Conservation (phyloP, 2,329 filamentous ascomycete genomes). For the Lachnellula subtilissima region DNA sequence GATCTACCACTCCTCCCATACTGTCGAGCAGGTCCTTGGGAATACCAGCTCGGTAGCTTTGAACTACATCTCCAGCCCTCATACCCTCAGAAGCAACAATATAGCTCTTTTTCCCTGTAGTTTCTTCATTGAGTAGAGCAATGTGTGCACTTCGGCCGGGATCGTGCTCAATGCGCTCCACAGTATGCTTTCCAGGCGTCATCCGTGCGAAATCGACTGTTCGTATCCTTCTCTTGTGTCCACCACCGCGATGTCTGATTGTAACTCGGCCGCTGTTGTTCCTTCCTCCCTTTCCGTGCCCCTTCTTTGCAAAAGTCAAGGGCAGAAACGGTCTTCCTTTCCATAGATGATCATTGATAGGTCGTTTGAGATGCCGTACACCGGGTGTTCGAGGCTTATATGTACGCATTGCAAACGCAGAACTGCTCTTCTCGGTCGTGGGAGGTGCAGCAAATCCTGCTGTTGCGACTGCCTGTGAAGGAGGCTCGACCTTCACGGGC, state of each 20-base stretch:
- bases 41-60: slow-evolving; percentile 88
- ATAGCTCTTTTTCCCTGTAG: slow-evolving; percentile 75
- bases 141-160: slow-evolving; percentile 91
- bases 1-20: slow-evolving; percentile 91
- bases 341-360: slow-evolving; percentile 95
- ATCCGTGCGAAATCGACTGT: slow-evolving; percentile 83
- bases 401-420: slow-evolving; percentile 56
- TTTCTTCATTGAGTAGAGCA: slow-evolving; percentile 72
- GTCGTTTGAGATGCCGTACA: slow-evolving; percentile 82
- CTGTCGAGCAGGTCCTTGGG: slow-evolving; percentile 79
- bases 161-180: slow-evolving; percentile 95
- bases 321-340: slow-evolving; percentile 80
- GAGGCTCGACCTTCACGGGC: slow-evolving; percentile 33
- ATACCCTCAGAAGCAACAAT: slow-evolving; percentile 94
- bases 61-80: slow-evolving; percentile 82
- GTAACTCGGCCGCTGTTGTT: slow-evolving; percentile 85
- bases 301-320: slow-evolving; percentile 88
- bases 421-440: slow-evolving; percentile 36
- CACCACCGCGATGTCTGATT: slow-evolving; percentile 87
- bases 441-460: slow-evolving; percentile 42
- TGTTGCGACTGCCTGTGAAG: slow-evolving; percentile 32
- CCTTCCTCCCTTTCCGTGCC: slow-evolving; percentile 85
- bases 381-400: slow-evolving; percentile 94
- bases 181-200: slow-evolving; percentile 74
- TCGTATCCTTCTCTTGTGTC: slow-evolving; percentile 84